Evolutionary conservation across 208 protist genomes (phyloP), one percentile per base, ranked within the genome.

Genomic region (Baffinella frigidus): DNA sequence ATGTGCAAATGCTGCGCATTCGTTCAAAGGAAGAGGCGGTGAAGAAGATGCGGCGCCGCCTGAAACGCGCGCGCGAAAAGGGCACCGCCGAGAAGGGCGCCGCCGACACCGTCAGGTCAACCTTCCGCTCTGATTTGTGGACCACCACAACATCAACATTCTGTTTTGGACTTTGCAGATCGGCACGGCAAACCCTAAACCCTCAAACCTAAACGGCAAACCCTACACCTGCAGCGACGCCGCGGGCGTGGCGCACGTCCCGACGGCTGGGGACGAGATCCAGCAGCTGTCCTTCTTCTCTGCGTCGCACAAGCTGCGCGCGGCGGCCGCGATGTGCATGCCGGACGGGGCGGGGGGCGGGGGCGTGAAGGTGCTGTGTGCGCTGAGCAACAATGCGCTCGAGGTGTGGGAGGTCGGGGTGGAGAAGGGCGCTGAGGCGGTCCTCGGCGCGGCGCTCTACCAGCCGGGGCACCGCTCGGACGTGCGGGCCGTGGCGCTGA

Each of bases 401-500:
- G 73, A 83, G 73, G 33, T 74, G 35, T 74, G 38, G 35, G 68
- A 36, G 68, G 68, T 74, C 5, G 68, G 33, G 68, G 68, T 35
- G 35, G 24, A 64, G 7, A 64, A 64, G 56, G 56, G 56, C 2
- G 56, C 56, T 2, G 24, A 14, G 9, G 56, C 56, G 24, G 0
- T 1, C 9, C 71, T 80, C 10, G 27, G 41, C 24, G 71, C 36
- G 7, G 71, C 71, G 5, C 24, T 80, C 10, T 43, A 17, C 10
- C n/a, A 43, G 39, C 71, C 71, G 17, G 71, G 71, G 5, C 71
- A 80, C 43, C 68, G 93, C 36, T 72, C 92, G 3, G 96, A 96
- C 64, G 93, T 97, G 7, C 94, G 96, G 35, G 61, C 94, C n/a
- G 14, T 97, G 14, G 27, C 93, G 3, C 33, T 97, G 4, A 93